Conservation (phyloP, 2,329 filamentous ascomycete species). For the Pyrenophora seminiperda region DNA sequence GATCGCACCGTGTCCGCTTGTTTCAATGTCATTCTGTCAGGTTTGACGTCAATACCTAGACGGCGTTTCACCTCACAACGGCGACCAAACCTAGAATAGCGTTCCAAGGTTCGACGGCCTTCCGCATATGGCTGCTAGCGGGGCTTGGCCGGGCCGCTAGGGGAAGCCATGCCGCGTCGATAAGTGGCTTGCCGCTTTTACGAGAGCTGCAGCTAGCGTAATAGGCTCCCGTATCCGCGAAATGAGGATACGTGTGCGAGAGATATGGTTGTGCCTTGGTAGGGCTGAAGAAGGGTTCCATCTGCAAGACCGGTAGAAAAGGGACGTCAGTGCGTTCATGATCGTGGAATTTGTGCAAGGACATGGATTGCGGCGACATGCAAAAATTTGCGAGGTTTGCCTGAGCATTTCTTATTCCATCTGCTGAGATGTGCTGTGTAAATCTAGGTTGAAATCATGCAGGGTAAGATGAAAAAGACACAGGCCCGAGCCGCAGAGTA, state of each 20-base stretch:
- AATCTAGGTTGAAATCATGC: not conserved
- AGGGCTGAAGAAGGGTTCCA: constrained; percentile 24
- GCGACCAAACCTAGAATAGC: constrained; percentile 5
- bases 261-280: constrained; percentile 8
- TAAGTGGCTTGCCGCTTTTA: not conserved
- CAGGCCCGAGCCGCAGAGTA: not conserved
- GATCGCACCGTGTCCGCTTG: not conserved
- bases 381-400: constrained; percentile 19
- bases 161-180: constrained; percentile 32
- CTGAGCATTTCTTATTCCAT: constrained; percentile 9
- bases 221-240: constrained; percentile 17
- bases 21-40: not conserved
- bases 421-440: not conserved
- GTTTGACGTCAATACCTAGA: not conserved
- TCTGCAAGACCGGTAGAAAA: constrained; percentile 24
- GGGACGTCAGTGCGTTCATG: constrained; percentile 27
- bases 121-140: constrained; percentile 7
- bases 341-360: constrained; percentile 26
- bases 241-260: constrained; percentile 15
- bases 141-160: not conserved
- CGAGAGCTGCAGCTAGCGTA: constrained; percentile 7
- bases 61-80: constrained; percentile 14
- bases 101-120: not conserved
- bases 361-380: constrained; percentile 22
- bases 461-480: not conserved